These are phyloP conservation scores for Starmerella sp. DNA, from an alignment of 805 yeast genomes.

Conservation along the genomic window DNA sequence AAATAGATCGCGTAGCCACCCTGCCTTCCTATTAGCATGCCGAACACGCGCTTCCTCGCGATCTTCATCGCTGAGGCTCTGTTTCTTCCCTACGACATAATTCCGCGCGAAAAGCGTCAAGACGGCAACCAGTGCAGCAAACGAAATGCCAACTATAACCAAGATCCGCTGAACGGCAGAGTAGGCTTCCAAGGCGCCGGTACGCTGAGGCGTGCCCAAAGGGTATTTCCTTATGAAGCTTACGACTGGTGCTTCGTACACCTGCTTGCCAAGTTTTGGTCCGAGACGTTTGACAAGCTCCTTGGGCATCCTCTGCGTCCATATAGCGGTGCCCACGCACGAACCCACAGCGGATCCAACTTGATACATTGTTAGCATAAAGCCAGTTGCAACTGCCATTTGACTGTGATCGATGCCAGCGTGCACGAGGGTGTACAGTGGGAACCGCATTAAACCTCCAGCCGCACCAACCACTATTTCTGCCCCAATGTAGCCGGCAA, in stretches of 20 bases:
- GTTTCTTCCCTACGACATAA: conserved; percentile 8
- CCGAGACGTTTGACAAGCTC: conserved; percentile 33
- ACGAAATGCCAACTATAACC: conserved; percentile 42
- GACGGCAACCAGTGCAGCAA: conserved; percentile 31
- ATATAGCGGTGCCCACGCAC: conserved; percentile 58
- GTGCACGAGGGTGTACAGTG: background rate
- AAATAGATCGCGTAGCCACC: background rate
- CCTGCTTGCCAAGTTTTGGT: conserved; percentile 33
- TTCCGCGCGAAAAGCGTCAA: conserved; percentile 4
- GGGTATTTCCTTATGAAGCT: conserved; percentile 37
- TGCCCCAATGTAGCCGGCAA: background rate
- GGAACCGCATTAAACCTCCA: background rate
- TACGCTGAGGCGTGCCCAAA: conserved; percentile 55
- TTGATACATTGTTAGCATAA: background rate
- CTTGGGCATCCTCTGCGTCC: conserved; percentile 50
- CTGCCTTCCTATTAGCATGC: background rate
- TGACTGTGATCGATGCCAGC: background rate
- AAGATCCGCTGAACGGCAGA: conserved; percentile 47
- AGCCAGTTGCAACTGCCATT: background rate
- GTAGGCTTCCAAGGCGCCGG: conserved; percentile 46
- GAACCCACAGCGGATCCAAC: conserved; percentile 32
- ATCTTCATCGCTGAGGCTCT: conserved; percentile 12
- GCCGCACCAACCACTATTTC: background rate
- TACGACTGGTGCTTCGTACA: conserved; percentile 44
- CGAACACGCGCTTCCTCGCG: conserved; percentile 3